Evolutionary conservation across 148 eudicot species (phyloP), one percentile per base, ranked within the genome.

Genomic region (Cornus suecica): DNA sequence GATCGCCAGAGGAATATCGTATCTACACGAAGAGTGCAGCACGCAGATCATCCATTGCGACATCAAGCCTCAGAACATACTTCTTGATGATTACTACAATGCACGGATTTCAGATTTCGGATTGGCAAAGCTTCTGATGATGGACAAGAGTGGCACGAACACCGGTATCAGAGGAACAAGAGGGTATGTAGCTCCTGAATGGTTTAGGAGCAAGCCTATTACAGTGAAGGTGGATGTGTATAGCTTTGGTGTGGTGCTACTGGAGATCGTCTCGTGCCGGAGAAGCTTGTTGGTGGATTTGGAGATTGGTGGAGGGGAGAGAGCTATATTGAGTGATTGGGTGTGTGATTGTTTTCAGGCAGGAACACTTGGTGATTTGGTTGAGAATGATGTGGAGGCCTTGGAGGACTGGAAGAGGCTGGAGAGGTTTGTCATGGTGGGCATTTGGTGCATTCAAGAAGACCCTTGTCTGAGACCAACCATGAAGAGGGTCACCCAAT

Each of bases 141-240:
- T 83, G 22, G 68, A 82, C 71, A 87, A 89, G 78, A 88, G 84
- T 66, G 84, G 82, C 22, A 87, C 92, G 8, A 64, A 52, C 25
- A 87, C 92, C 1, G 80, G 69, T 24, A 79, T 91, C 34, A 84
- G 96, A 71, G 95, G 92, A 24, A 91, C 92, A 20, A 91, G 81
- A 81, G 92, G 95, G 31, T 91, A 91, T 77, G 88, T 91, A 42
- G 92, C 95, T n/a, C 90, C 95, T 20, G 95, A 91, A 31, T 91
- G 92, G 94, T 90, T 90, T 70, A 88, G 82, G 65, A 83, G 81
- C 86, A 83, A 70, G 42, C 87, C 84, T 11, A 56, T 91, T 69
- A 87, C 85, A 0, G 83, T 66, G 23, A 89, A 84, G 73, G 92
- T 86, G 3, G 92, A 88, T 76, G 88, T 88, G 15, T 88, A 88